phyloP scores from a whole-genome alignment of 257 asterid species.

The Apocynum venetum region DNA sequence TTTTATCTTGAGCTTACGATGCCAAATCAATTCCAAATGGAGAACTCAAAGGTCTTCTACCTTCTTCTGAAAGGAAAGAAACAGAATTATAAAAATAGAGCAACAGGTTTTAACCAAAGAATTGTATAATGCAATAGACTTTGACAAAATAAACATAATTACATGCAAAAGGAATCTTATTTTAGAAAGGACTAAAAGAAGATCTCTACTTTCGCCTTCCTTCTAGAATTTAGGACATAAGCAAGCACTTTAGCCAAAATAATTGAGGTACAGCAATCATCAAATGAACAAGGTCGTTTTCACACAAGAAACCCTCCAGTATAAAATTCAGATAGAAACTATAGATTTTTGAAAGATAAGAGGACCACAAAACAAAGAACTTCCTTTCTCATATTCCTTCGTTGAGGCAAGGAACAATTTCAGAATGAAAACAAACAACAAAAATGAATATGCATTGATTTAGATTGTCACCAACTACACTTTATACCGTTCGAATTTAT shows the following conservation, averaged over 20 bases:
- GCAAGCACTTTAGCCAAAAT: background rate
- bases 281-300: background rate
- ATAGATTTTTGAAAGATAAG: background rate
- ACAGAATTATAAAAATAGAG: background rate
- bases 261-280: background rate
- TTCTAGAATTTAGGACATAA: background rate
- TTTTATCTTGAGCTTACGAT: slow-evolving; percentile 37
- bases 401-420: background rate
- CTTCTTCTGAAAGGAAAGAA: slow-evolving; percentile 8
- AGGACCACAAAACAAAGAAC: background rate
- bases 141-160: background rate
- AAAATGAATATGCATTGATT: background rate
- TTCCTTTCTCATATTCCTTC: background rate
- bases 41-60: slow-evolving; percentile 3
- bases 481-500: background rate
- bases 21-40: slow-evolving; percentile 21
- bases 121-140: background rate
- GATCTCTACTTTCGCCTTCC: background rate
- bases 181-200: background rate
- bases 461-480: background rate
- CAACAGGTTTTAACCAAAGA: background rate
- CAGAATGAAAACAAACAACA: background rate
- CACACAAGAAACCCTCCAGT: background rate
- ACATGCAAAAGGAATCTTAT: background rate
- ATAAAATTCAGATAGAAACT: background rate